Conservation (phyloP, 2,329 filamentous ascomycete genomes). For the Cordyceps farinosa region DNA sequence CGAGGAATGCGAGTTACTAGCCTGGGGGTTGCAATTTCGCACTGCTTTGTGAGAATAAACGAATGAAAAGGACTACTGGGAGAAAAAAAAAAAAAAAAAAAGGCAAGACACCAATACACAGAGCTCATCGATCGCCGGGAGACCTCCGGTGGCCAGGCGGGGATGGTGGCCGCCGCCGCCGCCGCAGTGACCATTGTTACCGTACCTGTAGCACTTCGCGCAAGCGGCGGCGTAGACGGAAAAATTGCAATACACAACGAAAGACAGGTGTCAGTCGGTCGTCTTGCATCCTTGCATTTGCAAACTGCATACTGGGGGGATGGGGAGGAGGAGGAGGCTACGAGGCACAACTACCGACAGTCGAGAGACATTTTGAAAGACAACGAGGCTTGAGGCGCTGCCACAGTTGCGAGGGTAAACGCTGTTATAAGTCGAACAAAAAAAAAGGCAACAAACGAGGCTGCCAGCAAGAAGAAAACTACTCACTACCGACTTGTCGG, state of each 20-base stretch:
- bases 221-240: slow-evolving; percentile 8
- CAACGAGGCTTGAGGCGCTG: neutral
- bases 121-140: neutral
- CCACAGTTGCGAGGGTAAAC: no score
- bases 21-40: neutral
- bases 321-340: neutral
- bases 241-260: neutral
- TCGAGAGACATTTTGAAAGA: neutral
- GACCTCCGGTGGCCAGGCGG: neutral
- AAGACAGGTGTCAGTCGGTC: neutral
- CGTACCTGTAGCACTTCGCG: neutral
- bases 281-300: neutral
- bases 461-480: no score
- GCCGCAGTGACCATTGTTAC: neutral
- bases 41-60: slow-evolving; percentile 12
- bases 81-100: neutral
- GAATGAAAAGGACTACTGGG: neutral
- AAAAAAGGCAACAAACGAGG: no score
- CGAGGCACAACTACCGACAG: slow-evolving; percentile 7
- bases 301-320: no score
- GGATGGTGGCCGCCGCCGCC: neutral
- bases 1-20: neutral
- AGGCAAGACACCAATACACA: neutral
- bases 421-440: no score
- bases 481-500: no score